Evolutionary conservation across 306 rosid genomes (phyloP).

Genomic region (Echinosophora koreensis): DNA sequence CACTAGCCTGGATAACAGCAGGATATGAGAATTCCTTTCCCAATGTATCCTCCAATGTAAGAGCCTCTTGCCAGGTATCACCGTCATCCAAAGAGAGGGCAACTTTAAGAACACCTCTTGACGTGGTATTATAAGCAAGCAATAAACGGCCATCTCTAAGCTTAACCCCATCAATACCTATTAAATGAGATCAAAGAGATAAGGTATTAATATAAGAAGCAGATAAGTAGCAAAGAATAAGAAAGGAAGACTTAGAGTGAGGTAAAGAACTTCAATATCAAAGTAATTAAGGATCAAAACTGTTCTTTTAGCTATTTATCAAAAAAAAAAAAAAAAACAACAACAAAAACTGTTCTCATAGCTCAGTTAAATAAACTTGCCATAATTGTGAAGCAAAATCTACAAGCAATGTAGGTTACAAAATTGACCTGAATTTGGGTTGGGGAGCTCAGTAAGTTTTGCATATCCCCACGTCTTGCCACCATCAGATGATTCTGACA

Average conservation of each 20-base stretch:
- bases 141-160: constrained; percentile 77
- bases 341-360: constrained; percentile 5
- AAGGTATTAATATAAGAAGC: not conserved
- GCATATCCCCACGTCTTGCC: constrained; percentile 86
- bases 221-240: not conserved
- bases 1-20: constrained; percentile 88
- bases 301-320: constrained; percentile 16
- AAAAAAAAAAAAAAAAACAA: no score
- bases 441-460: constrained; percentile 77
- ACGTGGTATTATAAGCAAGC: constrained; percentile 76
- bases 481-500: constrained; percentile 84
- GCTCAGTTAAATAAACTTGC: constrained; percentile 26
- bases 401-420: constrained; percentile 32
- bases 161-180: constrained; percentile 94
- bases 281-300: constrained; percentile 29
- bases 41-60: constrained; percentile 76
- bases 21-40: constrained; percentile 92
- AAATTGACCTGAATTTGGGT: constrained; percentile 89
- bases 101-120: constrained; percentile 83
- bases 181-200: constrained; percentile 5
- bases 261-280: constrained; percentile 21
- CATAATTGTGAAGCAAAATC: constrained; percentile 27
- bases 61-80: constrained; percentile 75
- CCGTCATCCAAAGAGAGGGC: constrained; percentile 88
- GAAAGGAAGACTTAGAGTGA: not conserved